Evolutionary conservation across 2,329 filamentous ascomycete genomes (phyloP).

Genomic region (Arthrobotrys iridis): DNA sequence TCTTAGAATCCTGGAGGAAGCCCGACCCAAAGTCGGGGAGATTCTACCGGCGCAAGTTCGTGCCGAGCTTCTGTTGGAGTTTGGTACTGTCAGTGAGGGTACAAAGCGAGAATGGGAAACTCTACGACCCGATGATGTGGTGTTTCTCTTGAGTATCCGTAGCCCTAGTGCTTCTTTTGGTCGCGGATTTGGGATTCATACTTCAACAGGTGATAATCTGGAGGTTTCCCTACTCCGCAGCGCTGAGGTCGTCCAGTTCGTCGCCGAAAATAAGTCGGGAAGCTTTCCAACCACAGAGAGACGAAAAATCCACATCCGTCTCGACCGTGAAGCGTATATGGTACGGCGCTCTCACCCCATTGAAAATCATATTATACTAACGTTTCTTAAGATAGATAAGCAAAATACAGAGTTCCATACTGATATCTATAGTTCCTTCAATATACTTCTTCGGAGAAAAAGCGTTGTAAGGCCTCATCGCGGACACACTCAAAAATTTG

Average conservation of each 20-base stretch:
- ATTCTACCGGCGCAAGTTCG: conserved; percentile 83
- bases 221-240: conserved; percentile 78
- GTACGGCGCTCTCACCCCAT: conserved; percentile 55
- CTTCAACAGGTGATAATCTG: conserved; percentile 68
- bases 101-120: conserved; percentile 89
- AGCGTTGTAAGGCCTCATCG: conserved; percentile 70
- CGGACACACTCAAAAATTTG: background rate
- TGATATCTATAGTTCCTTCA: conserved; percentile 84
- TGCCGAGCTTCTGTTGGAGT: conserved; percentile 85
- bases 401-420: conserved; percentile 73
- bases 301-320: conserved; percentile 78
- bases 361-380: conserved; percentile 12
- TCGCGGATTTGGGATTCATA: conserved; percentile 52
- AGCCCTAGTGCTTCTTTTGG: conserved; percentile 55
- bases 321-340: conserved; percentile 82
- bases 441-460: conserved; percentile 82
- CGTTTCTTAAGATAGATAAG: conserved; percentile 68
- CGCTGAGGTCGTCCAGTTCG: conserved; percentile 84
- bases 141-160: conserved; percentile 84
- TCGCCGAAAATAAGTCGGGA: conserved; percentile 81
- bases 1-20: conserved; percentile 78
- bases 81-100: conserved; percentile 78
- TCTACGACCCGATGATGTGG: conserved; percentile 83
- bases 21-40: conserved; percentile 83
- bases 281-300: conserved; percentile 71